These are phyloP conservation scores for Austroboletus niveus DNA, from an alignment of 1,284 basidiomycete species.

Conservation along the genomic window DNA sequence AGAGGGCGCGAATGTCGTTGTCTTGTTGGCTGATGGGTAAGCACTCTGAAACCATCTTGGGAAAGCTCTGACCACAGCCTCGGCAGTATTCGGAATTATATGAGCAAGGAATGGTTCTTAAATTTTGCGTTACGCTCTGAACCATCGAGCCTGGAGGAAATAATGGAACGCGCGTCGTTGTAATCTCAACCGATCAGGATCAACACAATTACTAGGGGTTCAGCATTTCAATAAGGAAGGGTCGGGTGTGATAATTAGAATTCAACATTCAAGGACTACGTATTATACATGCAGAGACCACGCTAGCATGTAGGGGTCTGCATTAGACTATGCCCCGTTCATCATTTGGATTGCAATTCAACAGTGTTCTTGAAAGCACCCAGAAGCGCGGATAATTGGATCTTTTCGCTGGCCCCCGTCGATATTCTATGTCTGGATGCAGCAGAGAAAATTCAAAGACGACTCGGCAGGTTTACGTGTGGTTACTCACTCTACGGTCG, in stretches of 20 bases:
- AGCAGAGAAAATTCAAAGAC: conserved; percentile 1
- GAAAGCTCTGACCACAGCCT: background rate
- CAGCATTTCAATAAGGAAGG: no score
- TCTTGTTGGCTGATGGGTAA: conserved; percentile 88
- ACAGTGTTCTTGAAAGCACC: conserved; percentile 94
- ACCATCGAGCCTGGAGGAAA: conserved; percentile 36
- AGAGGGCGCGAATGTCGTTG: conserved; percentile 82
- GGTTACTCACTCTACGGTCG: conserved; percentile 79
- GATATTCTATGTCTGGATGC: conserved; percentile 80
- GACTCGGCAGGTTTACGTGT: background rate
- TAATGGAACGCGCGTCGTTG: conserved; percentile 7
- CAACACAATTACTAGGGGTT: no score
- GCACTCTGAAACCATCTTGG: conserved; percentile 21
- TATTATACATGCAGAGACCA: no score
- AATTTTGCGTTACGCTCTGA: conserved; percentile 58
- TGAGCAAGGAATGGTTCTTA: conserved; percentile 89
- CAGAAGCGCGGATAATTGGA: conserved; percentile 90
- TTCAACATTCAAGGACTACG: no score
- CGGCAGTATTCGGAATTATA: conserved; percentile 87
- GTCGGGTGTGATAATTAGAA: no score
- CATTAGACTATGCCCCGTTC: background rate
- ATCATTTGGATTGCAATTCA: conserved; percentile 56
- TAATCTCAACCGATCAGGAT: background rate
- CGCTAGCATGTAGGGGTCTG: no score
- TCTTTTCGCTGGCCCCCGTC: conserved; percentile 91